Percentiles rank a stretch among this genome's conserved stretches.
Conservation (phyloP, 2,329 filamentous ascomycete genomes). For the Chrysosporium queenslandicum region DNA sequence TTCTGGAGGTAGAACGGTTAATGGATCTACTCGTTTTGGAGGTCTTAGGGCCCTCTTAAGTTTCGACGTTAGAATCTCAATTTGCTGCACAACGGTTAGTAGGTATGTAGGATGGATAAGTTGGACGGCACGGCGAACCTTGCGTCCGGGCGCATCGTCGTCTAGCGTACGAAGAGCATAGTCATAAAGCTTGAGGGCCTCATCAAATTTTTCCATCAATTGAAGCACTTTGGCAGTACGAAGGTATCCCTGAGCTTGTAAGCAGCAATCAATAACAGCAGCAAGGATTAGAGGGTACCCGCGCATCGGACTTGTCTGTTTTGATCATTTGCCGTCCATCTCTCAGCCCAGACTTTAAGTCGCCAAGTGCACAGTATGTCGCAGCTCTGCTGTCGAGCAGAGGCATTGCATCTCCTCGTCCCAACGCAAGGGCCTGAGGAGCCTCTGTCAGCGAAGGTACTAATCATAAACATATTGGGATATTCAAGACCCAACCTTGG, state of each 20-base stretch:
- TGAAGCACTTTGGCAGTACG: conserved; percentile 43
- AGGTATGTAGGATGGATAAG: background rate
- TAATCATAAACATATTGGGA: background rate
- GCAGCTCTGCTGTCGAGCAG: conserved; percentile 49
- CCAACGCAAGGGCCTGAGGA: conserved; percentile 27
- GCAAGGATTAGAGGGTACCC: conserved; percentile 25
- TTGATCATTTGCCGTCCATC: conserved; percentile 51
- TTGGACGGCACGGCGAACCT: conserved; percentile 19
- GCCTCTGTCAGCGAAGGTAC: conserved; percentile 3
- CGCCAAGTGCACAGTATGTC: conserved; percentile 44
- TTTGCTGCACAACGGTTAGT: conserved; percentile 25
- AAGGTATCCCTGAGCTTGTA: conserved; percentile 41
- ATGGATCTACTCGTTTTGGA: conserved; percentile 37
- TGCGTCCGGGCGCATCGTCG: conserved; percentile 28
- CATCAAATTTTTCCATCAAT: conserved; percentile 41
- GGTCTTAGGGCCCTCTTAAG: conserved; percentile 22
- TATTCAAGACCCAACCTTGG: conserved; percentile 25
- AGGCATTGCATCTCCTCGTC: conserved; percentile 27
- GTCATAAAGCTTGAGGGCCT: conserved; percentile 47
- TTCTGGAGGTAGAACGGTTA: conserved; percentile 46
- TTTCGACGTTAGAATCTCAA: conserved; percentile 41
- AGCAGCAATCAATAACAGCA: background rate
- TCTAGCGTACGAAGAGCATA: conserved; percentile 48
- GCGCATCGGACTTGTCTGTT: conserved; percentile 41
- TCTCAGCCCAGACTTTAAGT: conserved; percentile 43